phyloP scores from a whole-genome alignment of 805 yeast species.

The Nematodospora valgi region DNA sequence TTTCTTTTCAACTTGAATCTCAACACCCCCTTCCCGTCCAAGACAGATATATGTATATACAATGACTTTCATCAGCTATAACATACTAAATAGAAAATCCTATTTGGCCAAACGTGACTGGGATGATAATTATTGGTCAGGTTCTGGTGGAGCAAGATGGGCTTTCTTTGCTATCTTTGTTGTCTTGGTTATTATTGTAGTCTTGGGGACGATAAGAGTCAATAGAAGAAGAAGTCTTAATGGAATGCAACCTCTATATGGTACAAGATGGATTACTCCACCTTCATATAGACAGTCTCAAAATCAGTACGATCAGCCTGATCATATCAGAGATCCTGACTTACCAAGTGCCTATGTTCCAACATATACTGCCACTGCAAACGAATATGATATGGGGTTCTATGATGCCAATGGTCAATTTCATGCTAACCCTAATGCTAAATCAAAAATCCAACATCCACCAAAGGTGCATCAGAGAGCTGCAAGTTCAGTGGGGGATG shows the following conservation, averaged over 20 bases:
- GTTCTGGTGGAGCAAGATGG: slow-evolving; percentile 50
- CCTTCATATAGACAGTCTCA: slow-evolving; percentile 72
- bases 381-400: slow-evolving; percentile 73
- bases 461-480: slow-evolving; percentile 24
- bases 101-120: slow-evolving; percentile 16
- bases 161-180: slow-evolving; percentile 63
- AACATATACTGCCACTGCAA: slow-evolving; percentile 61
- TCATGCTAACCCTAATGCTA: slow-evolving; percentile 33
- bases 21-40: too few species aligned
- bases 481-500: not conserved
- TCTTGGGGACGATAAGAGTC: slow-evolving; percentile 49
- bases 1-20: too few species aligned
- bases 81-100: too few species aligned
- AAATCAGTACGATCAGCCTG: slow-evolving; percentile 47
- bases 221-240: slow-evolving; percentile 49
- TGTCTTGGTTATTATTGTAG: slow-evolving; percentile 43
- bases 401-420: slow-evolving; percentile 60
- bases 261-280: slow-evolving; percentile 86
- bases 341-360: slow-evolving; percentile 53
- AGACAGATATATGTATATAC: too few species aligned
- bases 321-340: slow-evolving; percentile 36
- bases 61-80: too few species aligned
- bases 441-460: slow-evolving; percentile 14
- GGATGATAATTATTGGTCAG: slow-evolving; percentile 13
- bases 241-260: slow-evolving; percentile 61